These are phyloP conservation scores for Laguncularia racemosa DNA, from an alignment of 345 rosid genomes.

Conservation along the genomic window DNA sequence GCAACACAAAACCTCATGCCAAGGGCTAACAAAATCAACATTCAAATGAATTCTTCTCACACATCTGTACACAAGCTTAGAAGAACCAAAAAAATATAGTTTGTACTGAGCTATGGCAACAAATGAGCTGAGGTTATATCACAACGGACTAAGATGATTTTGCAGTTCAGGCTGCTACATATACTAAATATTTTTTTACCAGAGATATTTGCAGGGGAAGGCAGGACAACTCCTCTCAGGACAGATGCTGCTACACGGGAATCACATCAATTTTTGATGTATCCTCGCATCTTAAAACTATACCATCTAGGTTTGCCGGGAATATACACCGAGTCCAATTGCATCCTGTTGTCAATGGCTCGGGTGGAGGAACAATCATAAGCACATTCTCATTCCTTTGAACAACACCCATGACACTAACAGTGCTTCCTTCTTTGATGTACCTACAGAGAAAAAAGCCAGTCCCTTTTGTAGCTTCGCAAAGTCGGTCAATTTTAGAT, in stretches of 20 bases:
- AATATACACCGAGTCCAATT: slow-evolving; percentile 73
- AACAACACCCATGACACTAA: slow-evolving; percentile 89
- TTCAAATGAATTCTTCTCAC: neutral
- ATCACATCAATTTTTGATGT: slow-evolving; percentile 79
- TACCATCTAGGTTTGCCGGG: slow-evolving; percentile 81
- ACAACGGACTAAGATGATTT: no score
- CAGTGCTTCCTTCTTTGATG: slow-evolving; percentile 98
- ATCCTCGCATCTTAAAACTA: slow-evolving; percentile 91
- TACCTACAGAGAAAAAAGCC: slow-evolving; percentile 31
- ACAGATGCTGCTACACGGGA: slow-evolving; percentile 44
- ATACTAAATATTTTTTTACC: neutral
- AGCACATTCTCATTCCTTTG: slow-evolving; percentile 91
- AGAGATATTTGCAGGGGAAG: neutral
- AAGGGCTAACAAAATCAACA: neutral
- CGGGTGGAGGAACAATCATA: slow-evolving; percentile 82
- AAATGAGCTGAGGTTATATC: no score
- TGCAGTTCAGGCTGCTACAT: slow-evolving; percentile 4
- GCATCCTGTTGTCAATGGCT: slow-evolving; percentile 84
- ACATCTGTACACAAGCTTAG: slow-evolving; percentile 1
- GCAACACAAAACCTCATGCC: neutral
- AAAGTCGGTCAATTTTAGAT: no score
- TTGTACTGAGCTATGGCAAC: no score
- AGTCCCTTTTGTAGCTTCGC: no score
- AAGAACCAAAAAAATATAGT: no score
- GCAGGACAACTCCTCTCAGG: neutral